Evolutionary conservation across 805 yeast species (phyloP).

Genomic region (Metschnikowia lunata): DNA sequence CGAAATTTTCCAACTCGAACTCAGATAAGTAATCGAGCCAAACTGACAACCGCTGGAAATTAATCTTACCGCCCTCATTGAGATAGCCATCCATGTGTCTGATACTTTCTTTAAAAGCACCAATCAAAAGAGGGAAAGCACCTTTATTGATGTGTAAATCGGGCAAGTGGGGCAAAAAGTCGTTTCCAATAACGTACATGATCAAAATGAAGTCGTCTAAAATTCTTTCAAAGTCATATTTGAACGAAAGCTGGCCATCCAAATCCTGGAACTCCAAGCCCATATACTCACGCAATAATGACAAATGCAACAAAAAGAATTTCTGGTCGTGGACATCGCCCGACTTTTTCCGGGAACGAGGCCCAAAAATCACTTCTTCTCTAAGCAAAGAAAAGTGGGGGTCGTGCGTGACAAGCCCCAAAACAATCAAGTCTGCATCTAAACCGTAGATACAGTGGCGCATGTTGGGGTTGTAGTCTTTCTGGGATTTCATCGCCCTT

Average conservation of each 20-base stretch:
- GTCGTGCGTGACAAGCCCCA: constrained; percentile 87
- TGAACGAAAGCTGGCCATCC: constrained; percentile 58
- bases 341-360: constrained; percentile 31
- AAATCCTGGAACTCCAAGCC: constrained; percentile 78
- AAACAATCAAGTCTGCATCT: constrained; percentile 93
- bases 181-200: constrained; percentile 94
- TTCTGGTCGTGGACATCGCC: constrained; percentile 67
- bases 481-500: constrained; percentile 70
- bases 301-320: constrained; percentile 77
- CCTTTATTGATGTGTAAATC: constrained; percentile 91
- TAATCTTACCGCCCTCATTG: constrained; percentile 77
- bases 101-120: constrained; percentile 80
- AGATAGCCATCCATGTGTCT: constrained; percentile 75
- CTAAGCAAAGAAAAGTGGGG: constrained; percentile 93
- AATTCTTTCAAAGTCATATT: constrained; percentile 79
- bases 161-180: constrained; percentile 94
- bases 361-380: constrained; percentile 92
- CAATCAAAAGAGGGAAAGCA: constrained; percentile 89
- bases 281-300: constrained; percentile 85
- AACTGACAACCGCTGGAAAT: constrained; percentile 62
- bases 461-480: constrained; percentile 68
- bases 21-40: constrained; percentile 75
- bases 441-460: constrained; percentile 94
- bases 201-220: constrained; percentile 90
- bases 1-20: constrained; percentile 84